A percentile compares a stretch with the other conserved stretches of the same genome.
Evolutionary conservation across 2,329 filamentous ascomycete genomes (phyloP).

Genomic region (Tolypocladium cylindrosporum): DNA sequence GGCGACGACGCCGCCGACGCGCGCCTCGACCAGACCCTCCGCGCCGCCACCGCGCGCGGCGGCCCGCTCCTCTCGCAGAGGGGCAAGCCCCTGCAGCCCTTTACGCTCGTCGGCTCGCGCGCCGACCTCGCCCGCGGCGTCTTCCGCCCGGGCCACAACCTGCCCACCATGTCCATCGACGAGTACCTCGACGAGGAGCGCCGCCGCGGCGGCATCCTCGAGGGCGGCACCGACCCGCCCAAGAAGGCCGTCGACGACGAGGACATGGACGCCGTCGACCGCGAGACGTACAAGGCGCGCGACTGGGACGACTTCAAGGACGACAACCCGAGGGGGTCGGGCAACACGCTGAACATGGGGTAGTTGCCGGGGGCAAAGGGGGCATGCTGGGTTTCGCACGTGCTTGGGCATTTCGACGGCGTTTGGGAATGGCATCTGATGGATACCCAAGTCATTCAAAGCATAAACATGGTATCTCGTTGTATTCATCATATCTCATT

Average conservation of each 20-base stretch:
- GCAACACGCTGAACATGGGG: constrained; percentile 76
- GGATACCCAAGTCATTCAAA: not conserved
- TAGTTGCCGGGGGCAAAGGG: not conserved
- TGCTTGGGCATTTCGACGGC: not conserved
- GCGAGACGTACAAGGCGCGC: constrained; percentile 84
- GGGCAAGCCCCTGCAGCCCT: constrained; percentile 83
- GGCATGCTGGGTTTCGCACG: not conserved
- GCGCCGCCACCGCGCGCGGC: constrained; percentile 36
- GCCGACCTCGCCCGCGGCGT: constrained; percentile 70
- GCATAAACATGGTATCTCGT: not conserved
- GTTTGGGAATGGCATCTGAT: not conserved
- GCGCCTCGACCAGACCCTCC: constrained; percentile 58
- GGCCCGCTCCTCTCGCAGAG: constrained; percentile 68
- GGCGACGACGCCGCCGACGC: constrained; percentile 35
- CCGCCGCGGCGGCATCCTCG: constrained; percentile 75
- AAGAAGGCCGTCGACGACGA: constrained; percentile 77
- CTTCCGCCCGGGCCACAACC: constrained; percentile 81
- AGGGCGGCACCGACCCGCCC: constrained; percentile 72
- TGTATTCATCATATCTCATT: not conserved
- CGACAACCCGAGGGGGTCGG: constrained; percentile 73
- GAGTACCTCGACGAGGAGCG: constrained; percentile 93
- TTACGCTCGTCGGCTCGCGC: constrained; percentile 72
- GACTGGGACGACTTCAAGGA: constrained; percentile 94
- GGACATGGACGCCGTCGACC: constrained; percentile 75
- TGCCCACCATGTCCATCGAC: constrained; percentile 96